phyloP scores from a whole-genome alignment of 177 flowering plant species.

The Telopea speciosissima region DNA sequence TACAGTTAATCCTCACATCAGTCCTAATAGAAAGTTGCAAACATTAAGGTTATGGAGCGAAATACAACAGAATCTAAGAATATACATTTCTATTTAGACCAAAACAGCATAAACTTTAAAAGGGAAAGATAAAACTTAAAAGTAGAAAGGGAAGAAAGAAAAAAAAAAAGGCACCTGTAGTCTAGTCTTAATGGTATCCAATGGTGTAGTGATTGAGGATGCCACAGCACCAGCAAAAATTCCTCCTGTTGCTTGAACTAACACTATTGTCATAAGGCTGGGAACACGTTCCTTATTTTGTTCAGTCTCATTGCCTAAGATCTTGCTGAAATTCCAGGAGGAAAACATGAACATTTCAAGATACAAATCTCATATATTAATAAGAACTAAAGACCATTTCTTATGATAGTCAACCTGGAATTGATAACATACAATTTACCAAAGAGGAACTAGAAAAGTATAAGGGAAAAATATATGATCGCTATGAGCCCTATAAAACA shows the following conservation, averaged over 20 bases:
- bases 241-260: constrained; percentile 90
- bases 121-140: too few species aligned
- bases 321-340: constrained; percentile 26
- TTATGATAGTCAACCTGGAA: neutral
- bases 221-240: constrained; percentile 84
- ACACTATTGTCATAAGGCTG: constrained; percentile 35
- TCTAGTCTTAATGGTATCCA: constrained; percentile 96
- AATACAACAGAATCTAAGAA: too few species aligned
- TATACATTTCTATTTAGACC: neutral
- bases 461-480: neutral
- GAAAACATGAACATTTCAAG: neutral
- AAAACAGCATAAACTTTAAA: neutral
- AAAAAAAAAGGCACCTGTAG: constrained; percentile 51
- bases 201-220: constrained; percentile 82
- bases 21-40: neutral
- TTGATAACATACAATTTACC: neutral
- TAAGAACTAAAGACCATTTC: constrained; percentile 1
- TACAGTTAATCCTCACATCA: neutral
- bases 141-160: neutral
- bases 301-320: constrained; percentile 46
- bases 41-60: too few species aligned
- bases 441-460: neutral
- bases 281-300: constrained; percentile 36
- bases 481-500: neutral
- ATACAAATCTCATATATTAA: neutral